Base-by-base conservation (phyloP, 257 asterid species). In the Plantago ovata region DNA sequence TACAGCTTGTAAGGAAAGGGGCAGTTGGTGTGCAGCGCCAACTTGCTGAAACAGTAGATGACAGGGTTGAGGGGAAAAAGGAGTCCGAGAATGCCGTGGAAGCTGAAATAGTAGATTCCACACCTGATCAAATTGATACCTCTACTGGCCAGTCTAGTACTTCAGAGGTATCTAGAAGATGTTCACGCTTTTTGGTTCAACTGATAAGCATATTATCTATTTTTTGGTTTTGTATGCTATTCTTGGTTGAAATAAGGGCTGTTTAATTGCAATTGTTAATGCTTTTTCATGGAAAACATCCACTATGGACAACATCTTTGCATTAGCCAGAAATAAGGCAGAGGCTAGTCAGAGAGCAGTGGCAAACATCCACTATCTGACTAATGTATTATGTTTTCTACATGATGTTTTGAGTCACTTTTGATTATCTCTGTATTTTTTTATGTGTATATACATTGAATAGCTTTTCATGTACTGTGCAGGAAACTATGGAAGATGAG, bases 1-100 rank as follows among this genome's bases (percentile, higher is more conserved):
- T 89, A 50, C 77, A 86, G 71, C 92, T 89, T 72, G 99, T 93
- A 42, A 84, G 95, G 13, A 63, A 73, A 62, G 86, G 82, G 63
- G 76, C 71, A 38, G 66, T 45, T 55, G 48, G 40, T 41, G 42
- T 55, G 43, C 32, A 57, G 60, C 63, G 33, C 42, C 72, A 66
- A 61, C 66, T 43, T 62, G 82, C 62, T 59, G 80, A 61, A 69
- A 68, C 43, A 48, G 82, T 61, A 63, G 81, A 48, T 36, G 73
- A 74, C 73, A 38, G 68, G 8, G 38, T 38, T 50, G 72, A 53
- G 24, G 69, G 38, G 32, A 43, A 50, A 69, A 47, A 47, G 21
- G 66, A 71, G 56, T 69, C 78, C 65, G 79, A 72, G 63, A 67
- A 54, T 44, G 42, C 65, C 40, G 51, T 23, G 38, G 98, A 85